Evolutionary conservation across 768 basidiomycete species (phyloP).

Genomic region (Boletus tomentosulus): DNA sequence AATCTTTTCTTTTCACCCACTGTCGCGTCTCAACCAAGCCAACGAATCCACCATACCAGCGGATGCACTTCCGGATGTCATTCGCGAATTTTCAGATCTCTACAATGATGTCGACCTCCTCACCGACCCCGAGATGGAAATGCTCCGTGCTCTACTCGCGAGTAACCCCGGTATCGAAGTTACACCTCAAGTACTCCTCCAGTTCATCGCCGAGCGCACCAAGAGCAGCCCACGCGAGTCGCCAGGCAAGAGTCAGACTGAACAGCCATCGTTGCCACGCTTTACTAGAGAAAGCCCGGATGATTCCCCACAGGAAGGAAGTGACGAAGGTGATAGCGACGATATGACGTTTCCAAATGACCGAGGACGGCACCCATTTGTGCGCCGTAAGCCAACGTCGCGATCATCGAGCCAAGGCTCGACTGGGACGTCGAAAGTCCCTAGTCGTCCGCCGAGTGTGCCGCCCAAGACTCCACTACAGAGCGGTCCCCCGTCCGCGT

Average conservation of each 20-base stretch:
- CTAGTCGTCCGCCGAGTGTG: slow-evolving; percentile 52
- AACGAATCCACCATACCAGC: slow-evolving; percentile 67
- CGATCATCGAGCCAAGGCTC: slow-evolving; percentile 62
- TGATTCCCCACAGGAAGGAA: slow-evolving; percentile 32
- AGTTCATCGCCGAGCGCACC: slow-evolving; percentile 61
- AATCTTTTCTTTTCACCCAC: slow-evolving; percentile 64
- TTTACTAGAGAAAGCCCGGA: slow-evolving; percentile 29
- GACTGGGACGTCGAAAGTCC: slow-evolving; percentile 37
- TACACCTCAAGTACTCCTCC: slow-evolving; percentile 61
- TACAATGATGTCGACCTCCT: slow-evolving; percentile 64
- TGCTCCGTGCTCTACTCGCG: slow-evolving; percentile 55
- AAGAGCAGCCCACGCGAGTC: slow-evolving; percentile 34
- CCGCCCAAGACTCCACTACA: slow-evolving; percentile 50
- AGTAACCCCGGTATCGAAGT: slow-evolving; percentile 62
- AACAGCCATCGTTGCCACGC: slow-evolving; percentile 11
- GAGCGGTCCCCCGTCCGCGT: slow-evolving; percentile 47
- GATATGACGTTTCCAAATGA: slow-evolving; percentile 33
- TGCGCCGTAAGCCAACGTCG: slow-evolving; percentile 29
- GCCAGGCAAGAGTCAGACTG: slow-evolving; percentile 17
- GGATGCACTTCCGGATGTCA: slow-evolving; percentile 64
- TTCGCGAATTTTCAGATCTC: slow-evolving; percentile 56
- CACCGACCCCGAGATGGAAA: slow-evolving; percentile 54
- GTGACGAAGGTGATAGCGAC: slow-evolving; percentile 33
- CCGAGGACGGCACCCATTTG: slow-evolving; percentile 36
- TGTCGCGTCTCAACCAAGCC: slow-evolving; percentile 52